Conservation (phyloP, 805 yeast species). For the Metschnikowia bowlesiae region DNA sequence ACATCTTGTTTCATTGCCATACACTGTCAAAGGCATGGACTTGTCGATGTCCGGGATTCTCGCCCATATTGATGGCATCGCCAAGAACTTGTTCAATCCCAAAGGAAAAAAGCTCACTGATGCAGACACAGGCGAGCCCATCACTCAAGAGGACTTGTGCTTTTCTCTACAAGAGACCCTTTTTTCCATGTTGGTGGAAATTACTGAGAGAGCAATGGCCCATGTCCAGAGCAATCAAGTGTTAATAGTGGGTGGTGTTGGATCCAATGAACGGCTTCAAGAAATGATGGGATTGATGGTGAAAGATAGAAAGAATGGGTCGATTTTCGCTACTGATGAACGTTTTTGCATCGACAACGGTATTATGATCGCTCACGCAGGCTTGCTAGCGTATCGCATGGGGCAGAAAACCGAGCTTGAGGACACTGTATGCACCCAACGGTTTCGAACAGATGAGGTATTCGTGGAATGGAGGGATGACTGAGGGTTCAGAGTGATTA, state of each 20-base stretch:
- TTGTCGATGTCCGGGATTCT: conserved; percentile 93
- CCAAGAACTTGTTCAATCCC: conserved; percentile 58
- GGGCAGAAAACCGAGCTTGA: conserved; percentile 60
- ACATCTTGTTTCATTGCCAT: conserved; percentile 73
- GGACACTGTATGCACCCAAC: conserved; percentile 85
- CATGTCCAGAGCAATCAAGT: conserved; percentile 89
- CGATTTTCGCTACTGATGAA: conserved; percentile 93
- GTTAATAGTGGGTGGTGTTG: conserved; percentile 97
- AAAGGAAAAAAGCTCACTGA: conserved; percentile 37
- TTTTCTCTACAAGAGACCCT: conserved; percentile 88
- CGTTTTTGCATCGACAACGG: conserved; percentile 97
- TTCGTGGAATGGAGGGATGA: conserved; percentile 83
- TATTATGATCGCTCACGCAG: conserved; percentile 98
- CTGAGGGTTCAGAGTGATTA: conserved; percentile 9
- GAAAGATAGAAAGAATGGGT: conserved; percentile 71
- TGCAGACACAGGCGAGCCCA: conserved; percentile 43
- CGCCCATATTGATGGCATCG: conserved; percentile 77
- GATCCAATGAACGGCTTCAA: conserved; percentile 86
- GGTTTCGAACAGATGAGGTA: conserved; percentile 94
- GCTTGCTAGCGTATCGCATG: conserved; percentile 77
- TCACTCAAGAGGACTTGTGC: conserved; percentile 85
- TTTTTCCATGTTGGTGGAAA: conserved; percentile 95
- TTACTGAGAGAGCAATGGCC: conserved; percentile 98
- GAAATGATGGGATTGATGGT: conserved; percentile 98
- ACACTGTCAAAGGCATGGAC: conserved; percentile 99